Evolutionary conservation across 495 filamentous ascomycete species (phyloP).

Genomic region (Aspergillus ostianus): DNA sequence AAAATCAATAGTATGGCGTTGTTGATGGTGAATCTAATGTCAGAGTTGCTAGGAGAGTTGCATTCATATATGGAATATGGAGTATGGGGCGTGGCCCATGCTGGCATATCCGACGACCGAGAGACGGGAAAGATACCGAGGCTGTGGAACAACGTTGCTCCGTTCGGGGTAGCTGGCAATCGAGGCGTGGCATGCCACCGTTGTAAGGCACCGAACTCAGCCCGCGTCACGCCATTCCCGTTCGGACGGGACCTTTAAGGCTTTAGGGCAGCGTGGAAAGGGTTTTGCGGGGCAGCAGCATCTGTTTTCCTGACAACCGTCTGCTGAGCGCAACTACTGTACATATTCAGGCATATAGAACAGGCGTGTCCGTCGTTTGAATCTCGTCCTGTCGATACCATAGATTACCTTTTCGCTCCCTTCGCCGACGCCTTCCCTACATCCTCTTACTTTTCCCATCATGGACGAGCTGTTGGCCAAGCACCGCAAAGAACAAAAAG

Average conservation of each 20-base stretch:
- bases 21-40: neutral
- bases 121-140: constrained; percentile 20
- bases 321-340: neutral
- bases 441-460: constrained; percentile 8
- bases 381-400: neutral
- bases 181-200: neutral
- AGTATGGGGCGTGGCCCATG: neutral
- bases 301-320: neutral
- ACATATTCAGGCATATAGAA: neutral
- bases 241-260: constrained; percentile 15
- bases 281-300: constrained; percentile 33
- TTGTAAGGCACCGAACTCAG: neutral
- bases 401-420: neutral
- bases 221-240: constrained; percentile 18
- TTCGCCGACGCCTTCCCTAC: neutral
- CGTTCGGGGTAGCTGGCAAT: neutral
- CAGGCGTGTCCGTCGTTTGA: neutral
- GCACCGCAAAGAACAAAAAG: constrained; percentile 85
- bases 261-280: constrained; percentile 30
- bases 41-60: too few relatives aligned
- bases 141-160: constrained; percentile 14
- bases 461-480: constrained; percentile 76
- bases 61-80: neutral
- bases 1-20: neutral
- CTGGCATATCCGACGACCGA: constrained; percentile 6